These are phyloP conservation scores for Fusarium staphyleae DNA, from an alignment of 2,329 filamentous ascomycete species.

Conservation along the genomic window DNA sequence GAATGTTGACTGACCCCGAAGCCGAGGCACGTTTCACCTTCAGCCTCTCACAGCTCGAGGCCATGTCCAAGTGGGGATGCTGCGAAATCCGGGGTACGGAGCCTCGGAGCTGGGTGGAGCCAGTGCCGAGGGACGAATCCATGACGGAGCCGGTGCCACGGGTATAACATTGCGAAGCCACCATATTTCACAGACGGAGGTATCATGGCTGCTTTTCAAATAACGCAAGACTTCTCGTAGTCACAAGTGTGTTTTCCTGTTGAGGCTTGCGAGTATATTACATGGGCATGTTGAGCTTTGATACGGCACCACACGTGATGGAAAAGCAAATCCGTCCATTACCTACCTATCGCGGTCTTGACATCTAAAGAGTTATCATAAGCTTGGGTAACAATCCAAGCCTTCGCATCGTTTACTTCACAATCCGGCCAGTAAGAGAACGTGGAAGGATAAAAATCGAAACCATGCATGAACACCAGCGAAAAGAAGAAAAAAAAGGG, in stretches of 20 bases:
- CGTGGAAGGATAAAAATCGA: constrained; percentile 25
- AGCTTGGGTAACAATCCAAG: neutral
- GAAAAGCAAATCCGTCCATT: neutral
- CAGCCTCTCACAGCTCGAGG: constrained; percentile 22
- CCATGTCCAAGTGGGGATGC: constrained; percentile 13
- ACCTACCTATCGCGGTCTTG: neutral
- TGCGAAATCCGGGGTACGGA: constrained; percentile 39
- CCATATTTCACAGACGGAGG: neutral
- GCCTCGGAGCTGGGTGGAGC: constrained; percentile 31
- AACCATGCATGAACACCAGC: constrained; percentile 41
- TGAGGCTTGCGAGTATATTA: constrained; percentile 1
- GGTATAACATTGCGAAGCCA: constrained; percentile 2
- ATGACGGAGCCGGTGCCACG: neutral
- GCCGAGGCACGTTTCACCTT: constrained; percentile 36
- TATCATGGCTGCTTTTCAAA: neutral
- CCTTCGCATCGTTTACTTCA: neutral
- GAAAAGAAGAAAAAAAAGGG: constrained; percentile 19
- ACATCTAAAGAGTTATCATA: neutral
- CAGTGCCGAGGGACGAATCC: constrained; percentile 19
- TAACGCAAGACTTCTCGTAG: neutral
- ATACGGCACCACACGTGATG: neutral
- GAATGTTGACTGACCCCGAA: constrained; percentile 25
- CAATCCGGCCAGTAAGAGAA: neutral
- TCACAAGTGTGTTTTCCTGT: neutral
- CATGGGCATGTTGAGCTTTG: neutral